phyloP scores from a whole-genome alignment of 352 stramenopile species.

The Phytophthora pseudosyringae region DNA sequence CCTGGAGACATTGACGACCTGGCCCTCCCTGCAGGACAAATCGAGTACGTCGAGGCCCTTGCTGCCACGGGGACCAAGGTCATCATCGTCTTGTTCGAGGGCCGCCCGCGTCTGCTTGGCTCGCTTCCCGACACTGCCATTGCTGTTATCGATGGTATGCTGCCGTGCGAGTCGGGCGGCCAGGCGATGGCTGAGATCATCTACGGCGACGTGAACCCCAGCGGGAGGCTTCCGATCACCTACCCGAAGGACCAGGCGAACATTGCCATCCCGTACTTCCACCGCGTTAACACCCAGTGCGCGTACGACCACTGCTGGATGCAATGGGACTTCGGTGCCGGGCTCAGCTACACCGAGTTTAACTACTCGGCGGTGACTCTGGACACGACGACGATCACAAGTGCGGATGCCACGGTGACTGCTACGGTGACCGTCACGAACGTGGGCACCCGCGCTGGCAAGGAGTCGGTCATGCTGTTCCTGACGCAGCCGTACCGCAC shows the following conservation, averaged over 20 bases:
- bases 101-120: conserved; percentile 76
- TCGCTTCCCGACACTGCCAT: conserved; percentile 53
- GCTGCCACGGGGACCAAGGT: conserved; percentile 73
- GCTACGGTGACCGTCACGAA: conserved; percentile 72
- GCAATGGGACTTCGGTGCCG: conserved; percentile 67
- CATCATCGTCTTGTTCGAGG: conserved; percentile 81
- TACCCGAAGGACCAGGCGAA: conserved; percentile 74
- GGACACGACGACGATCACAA: conserved; percentile 45
- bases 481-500: conserved; percentile 63
- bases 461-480: conserved; percentile 83
- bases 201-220: conserved; percentile 80
- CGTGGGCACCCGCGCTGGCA: conserved; percentile 52
- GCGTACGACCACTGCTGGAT: conserved; percentile 52
- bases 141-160: conserved; percentile 74
- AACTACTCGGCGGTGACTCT: conserved; percentile 54
- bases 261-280: conserved; percentile 75
- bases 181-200: conserved; percentile 87
- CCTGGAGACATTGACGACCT: conserved; percentile 83
- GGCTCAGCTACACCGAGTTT: conserved; percentile 74
- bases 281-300: conserved; percentile 56
- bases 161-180: conserved; percentile 77
- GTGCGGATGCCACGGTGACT: conserved; percentile 20
- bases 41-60: conserved; percentile 77
- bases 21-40: conserved; percentile 60
- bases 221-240: conserved; percentile 80